Base-by-base conservation (phyloP, 192 early-diverging fungal genomes). In the Linnemannia elongata region DNA sequence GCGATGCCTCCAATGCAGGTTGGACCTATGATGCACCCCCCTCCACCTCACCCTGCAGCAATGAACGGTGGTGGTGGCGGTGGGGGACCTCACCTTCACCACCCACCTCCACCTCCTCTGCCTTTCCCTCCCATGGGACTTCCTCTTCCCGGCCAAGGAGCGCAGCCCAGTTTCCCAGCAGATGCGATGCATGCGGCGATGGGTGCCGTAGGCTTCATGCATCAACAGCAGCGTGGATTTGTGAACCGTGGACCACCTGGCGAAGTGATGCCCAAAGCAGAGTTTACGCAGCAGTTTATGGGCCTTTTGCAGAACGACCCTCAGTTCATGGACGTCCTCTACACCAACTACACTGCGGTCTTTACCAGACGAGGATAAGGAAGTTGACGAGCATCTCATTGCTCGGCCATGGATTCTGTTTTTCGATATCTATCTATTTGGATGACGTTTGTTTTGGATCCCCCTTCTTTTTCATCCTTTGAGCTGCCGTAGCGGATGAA, bases 271-370 rank as follows among this genome's bases (percentile, higher is more conserved):
- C 88, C 91, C 54, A 92, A 92, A 45, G 81, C 89, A 13, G 89
- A 92, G 44, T 92, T 92, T 77, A 80, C 89, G 47, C 89, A 90
- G 44, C 90, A 90, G 60, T 90, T 91, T 45, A 39, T 89, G 70
- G 86, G 79, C 1, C 71, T 92, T 7, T 52, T 92, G 10, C 90
- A 92, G 79, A 87, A 69, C 60, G 90, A 91, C 57, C 88, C 89
- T 39, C 78, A 85, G 63, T 89, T 91, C 42, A 87, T 89, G 79
- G 90, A 91, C 79, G 78, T 87, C n/a, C 76, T 91, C 22, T 91
- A 91, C 72, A 47, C 88, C 18, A 87, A 83, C 68, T 90, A 90
- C 49, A 75, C 69, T 27, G 82, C 76, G 13, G 85, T 87, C 22
- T 47, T 87, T 49, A 76, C 85, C 22, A 55, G 83, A 74, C 63